These are phyloP conservation scores for Collybia sordida DNA, from an alignment of 768 basidiomycete species.

Conservation along the genomic window DNA sequence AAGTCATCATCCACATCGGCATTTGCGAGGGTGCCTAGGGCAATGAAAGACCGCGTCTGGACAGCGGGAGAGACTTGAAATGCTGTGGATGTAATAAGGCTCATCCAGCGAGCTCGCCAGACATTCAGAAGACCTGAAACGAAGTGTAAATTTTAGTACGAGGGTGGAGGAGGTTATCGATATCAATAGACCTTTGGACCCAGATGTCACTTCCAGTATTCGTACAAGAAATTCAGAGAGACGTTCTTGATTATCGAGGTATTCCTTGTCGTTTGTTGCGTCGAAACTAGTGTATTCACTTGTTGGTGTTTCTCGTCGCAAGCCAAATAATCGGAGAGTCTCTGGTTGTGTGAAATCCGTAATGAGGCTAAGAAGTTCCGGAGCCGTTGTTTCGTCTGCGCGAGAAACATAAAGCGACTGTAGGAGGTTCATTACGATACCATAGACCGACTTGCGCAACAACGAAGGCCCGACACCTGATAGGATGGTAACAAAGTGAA, in stretches of 20 bases:
- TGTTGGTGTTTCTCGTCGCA: conserved; percentile 57
- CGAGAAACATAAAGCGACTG: conserved; percentile 69
- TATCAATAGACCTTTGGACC: conserved; percentile 58
- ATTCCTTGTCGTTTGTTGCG: conserved; percentile 50
- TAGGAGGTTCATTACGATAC: conserved; percentile 76
- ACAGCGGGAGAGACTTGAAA: conserved; percentile 88
- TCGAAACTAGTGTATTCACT: conserved; percentile 70
- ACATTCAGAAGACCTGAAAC: conserved; percentile 71
- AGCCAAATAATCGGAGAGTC: conserved; percentile 70
- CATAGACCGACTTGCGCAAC: conserved; percentile 81
- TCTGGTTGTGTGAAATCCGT: conserved; percentile 57
- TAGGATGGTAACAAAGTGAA: conserved; percentile 78
- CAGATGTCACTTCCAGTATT: conserved; percentile 63
- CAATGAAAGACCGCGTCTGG: conserved; percentile 86
- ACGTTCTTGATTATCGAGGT: conserved; percentile 65
- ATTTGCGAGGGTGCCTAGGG: conserved; percentile 78
- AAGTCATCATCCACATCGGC: conserved; percentile 91
- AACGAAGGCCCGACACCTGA: conserved; percentile 72
- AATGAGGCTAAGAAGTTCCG: conserved; percentile 63
- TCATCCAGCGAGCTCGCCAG: conserved; percentile 95
- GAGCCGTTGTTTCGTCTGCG: conserved; percentile 57
- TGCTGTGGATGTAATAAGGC: conserved; percentile 81
- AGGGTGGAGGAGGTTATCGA: background rate
- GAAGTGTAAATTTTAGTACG: background rate
- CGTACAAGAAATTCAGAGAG: conserved; percentile 63